phyloP scores from a whole-genome alignment of 495 filamentous ascomycete species.

The Penicillium verhagenii region DNA sequence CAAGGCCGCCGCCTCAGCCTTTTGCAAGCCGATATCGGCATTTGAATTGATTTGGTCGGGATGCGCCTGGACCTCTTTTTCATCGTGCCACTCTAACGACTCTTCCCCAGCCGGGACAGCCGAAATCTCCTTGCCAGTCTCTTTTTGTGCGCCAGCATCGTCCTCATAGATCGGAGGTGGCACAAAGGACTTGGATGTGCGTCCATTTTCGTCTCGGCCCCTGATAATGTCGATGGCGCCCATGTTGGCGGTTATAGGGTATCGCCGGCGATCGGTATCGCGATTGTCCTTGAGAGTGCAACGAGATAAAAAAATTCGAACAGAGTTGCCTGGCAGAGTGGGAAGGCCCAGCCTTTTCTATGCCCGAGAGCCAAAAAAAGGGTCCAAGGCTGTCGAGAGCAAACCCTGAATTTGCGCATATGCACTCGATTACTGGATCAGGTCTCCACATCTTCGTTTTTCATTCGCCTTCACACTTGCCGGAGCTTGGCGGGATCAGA shows the following conservation, averaged over 20 bases:
- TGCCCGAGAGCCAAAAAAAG: background rate
- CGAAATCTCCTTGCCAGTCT: background rate
- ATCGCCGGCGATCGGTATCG: background rate
- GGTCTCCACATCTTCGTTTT: background rate
- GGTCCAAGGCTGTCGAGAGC: background rate
- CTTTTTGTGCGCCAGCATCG: constrained; percentile 7
- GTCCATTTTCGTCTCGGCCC: constrained; percentile 11
- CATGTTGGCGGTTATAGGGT: constrained; percentile 8
- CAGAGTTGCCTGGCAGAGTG: too few species aligned
- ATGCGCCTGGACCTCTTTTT: constrained; percentile 29
- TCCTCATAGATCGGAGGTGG: constrained; percentile 3
- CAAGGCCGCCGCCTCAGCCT: constrained; percentile 40
- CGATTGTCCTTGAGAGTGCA: too few species aligned
- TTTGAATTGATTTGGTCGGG: constrained; percentile 28
- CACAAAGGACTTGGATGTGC: constrained; percentile 9
- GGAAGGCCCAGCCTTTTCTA: constrained; percentile 1
- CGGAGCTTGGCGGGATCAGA: constrained; percentile 9
- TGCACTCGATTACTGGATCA: background rate
- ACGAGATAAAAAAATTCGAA: too few species aligned
- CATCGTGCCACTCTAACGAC: constrained; percentile 17
- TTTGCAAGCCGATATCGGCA: constrained; percentile 41
- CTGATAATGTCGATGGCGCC: constrained; percentile 21
- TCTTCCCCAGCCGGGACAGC: background rate
- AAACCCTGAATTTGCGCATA: background rate
- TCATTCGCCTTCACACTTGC: background rate